Evolutionary conservation across 192 early-diverging fungal species (phyloP).

Genomic region (Podila epigama): DNA sequence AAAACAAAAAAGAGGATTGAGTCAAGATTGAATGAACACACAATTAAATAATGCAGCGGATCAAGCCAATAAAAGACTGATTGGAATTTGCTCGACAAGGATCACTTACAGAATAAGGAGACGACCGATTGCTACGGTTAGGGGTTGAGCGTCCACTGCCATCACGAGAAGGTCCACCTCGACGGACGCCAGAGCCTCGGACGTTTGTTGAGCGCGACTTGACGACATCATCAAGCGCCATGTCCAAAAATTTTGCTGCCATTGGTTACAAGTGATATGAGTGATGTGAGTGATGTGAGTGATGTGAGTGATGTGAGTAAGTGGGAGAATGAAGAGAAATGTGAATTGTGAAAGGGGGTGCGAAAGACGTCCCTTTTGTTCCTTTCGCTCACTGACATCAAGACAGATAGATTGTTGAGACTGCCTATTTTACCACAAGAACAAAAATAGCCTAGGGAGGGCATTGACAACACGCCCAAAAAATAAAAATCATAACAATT

Average conservation of each 20-base stretch:
- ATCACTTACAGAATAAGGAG: conserved; percentile 29
- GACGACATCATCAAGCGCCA: conserved; percentile 45
- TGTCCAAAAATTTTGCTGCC: conserved; percentile 50
- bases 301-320: neutral
- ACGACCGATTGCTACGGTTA: conserved; percentile 27
- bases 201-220: conserved; percentile 35
- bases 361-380: too few relatives aligned
- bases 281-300: neutral
- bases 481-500: too few relatives aligned
- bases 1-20: neutral
- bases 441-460: too few relatives aligned
- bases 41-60: too few relatives aligned
- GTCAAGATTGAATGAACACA: neutral
- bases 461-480: too few relatives aligned
- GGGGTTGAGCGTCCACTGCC: conserved; percentile 37
- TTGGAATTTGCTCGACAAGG: neutral
- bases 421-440: neutral
- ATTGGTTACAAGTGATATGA: too few relatives aligned
- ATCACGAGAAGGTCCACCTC: conserved; percentile 21
- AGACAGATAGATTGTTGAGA: neutral
- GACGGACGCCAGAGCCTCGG: conserved; percentile 23
- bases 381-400: neutral
- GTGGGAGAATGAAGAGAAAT: neutral
- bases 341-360: neutral
- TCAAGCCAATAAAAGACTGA: too few relatives aligned